Conservation (phyloP, 176 grass and related monocot genomes). For the Paspalum vaginatum region DNA sequence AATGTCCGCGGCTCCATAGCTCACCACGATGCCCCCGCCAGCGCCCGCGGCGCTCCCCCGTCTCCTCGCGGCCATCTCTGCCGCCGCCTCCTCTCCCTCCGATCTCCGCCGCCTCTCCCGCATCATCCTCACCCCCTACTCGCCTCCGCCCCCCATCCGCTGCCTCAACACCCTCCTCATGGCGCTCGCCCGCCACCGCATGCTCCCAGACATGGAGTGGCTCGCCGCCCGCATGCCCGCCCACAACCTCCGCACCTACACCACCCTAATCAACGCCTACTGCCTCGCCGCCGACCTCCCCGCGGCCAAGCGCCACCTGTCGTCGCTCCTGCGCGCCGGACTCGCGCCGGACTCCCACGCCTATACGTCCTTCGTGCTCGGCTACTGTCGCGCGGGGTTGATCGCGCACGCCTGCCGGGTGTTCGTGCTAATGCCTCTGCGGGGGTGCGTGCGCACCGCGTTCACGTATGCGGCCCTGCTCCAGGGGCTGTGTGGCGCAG, state of each 20-base stretch:
- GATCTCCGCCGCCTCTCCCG: slow-evolving; percentile 47
- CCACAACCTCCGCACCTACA: slow-evolving; percentile 73
- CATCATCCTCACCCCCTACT: slow-evolving; percentile 34
- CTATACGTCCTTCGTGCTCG: slow-evolving; percentile 78
- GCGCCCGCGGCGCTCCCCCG: slow-evolving; percentile 9
- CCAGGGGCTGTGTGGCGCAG: slow-evolving; percentile 64
- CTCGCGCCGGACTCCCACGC: slow-evolving; percentile 64
- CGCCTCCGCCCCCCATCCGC: slow-evolving; percentile 42
- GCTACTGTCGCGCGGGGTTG: slow-evolving; percentile 62
- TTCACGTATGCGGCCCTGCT: slow-evolving; percentile 74
- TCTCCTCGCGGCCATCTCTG: slow-evolving; percentile 46
- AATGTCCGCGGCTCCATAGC: slow-evolving; percentile 38
- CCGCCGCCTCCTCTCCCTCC: slow-evolving; percentile 42
- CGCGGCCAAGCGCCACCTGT: slow-evolving; percentile 66
- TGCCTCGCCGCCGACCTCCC: slow-evolving; percentile 71
- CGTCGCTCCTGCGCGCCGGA: slow-evolving; percentile 57
- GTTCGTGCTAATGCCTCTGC: slow-evolving; percentile 88
- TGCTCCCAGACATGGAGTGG: slow-evolving; percentile 75
- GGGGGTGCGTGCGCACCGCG: slow-evolving; percentile 54
- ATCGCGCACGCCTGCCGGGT: slow-evolving; percentile 60
- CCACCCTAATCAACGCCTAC: slow-evolving; percentile 82
- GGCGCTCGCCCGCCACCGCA: slow-evolving; percentile 61
- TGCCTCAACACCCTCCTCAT: slow-evolving; percentile 75
- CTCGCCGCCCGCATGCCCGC: slow-evolving; percentile 56
- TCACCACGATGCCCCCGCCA: slow-evolving; percentile 40